A percentile compares a stretch with the other conserved stretches of the same genome.
These are phyloP conservation scores for Termitomyces sp. DNA, from an alignment of 768 basidiomycete species.

Conservation along the genomic window DNA sequence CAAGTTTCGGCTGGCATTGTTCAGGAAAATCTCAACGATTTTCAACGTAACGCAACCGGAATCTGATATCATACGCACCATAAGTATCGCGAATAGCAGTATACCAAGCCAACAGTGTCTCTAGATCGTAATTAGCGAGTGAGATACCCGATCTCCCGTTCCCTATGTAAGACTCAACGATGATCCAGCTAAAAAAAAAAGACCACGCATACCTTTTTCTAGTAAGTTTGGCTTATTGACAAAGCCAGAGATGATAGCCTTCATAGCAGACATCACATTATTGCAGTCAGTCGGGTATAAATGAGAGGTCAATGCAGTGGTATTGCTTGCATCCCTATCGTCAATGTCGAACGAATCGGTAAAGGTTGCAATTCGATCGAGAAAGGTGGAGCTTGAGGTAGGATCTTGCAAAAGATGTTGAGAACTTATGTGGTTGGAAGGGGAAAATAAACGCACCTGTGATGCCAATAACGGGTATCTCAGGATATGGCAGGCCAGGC, in stretches of 20 bases:
- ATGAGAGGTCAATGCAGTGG: slow-evolving; percentile 33
- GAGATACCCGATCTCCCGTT: slow-evolving; percentile 47
- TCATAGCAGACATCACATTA: slow-evolving; percentile 50
- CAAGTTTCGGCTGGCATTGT: slow-evolving; percentile 32
- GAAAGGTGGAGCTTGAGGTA: slow-evolving; percentile 39
- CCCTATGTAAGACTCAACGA: slow-evolving; percentile 19
- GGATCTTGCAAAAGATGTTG: slow-evolving; percentile 25
- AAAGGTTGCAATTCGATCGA: slow-evolving; percentile 36
- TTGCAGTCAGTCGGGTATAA: slow-evolving; percentile 55
- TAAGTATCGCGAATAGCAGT: slow-evolving; percentile 30
- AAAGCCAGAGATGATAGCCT: slow-evolving; percentile 48
- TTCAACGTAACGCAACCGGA: background rate
- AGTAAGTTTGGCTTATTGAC: slow-evolving; percentile 29
- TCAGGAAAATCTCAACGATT: slow-evolving; percentile 3
- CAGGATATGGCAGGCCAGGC: slow-evolving; percentile 52
- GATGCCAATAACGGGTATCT: slow-evolving; percentile 56
- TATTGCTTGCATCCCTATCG: slow-evolving; percentile 4
- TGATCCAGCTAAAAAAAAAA: background rate
- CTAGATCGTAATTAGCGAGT: slow-evolving; percentile 59
- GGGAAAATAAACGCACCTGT: slow-evolving; percentile 35
- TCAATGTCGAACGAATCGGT: slow-evolving; percentile 25
- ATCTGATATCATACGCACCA: slow-evolving; percentile 22
- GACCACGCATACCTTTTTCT: slow-evolving; percentile 17
- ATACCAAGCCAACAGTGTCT: slow-evolving; percentile 58
- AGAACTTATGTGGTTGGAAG: background rate